Percentiles rank a stretch among this genome's conserved stretches.
These are phyloP conservation scores for Populus hybrid DNA, from an alignment of 441 rosid species.

Conservation along the genomic window DNA sequence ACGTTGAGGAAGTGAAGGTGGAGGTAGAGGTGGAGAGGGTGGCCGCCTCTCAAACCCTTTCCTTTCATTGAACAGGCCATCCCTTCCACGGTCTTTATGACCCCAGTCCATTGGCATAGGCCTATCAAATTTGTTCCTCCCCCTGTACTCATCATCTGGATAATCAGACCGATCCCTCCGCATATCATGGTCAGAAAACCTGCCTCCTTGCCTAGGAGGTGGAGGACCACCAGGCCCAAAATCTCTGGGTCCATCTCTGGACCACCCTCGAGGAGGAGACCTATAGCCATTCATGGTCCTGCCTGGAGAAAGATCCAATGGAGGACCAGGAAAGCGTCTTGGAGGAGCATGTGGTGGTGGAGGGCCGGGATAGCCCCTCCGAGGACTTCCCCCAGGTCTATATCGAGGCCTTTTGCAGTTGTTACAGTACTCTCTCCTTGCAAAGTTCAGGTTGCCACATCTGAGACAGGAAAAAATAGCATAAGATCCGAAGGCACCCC, in stretches of 20 bases:
- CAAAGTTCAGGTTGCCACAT: conserved; percentile 81
- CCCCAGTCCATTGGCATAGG: conserved; percentile 53
- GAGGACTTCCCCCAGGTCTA: conserved; percentile 57
- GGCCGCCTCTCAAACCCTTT: conserved; percentile 51
- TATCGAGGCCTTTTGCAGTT: conserved; percentile 68
- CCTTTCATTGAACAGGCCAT: conserved; percentile 47
- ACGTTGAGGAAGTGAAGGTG: conserved; percentile 38
- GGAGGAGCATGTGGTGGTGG: conserved; percentile 45
- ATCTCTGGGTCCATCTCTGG: conserved; percentile 56
- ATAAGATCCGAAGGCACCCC: background rate
- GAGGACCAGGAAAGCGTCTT: conserved; percentile 59
- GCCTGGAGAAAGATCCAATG: conserved; percentile 58
- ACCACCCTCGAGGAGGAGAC: conserved; percentile 76
- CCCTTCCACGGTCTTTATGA: conserved; percentile 58
- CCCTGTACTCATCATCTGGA: conserved; percentile 53
- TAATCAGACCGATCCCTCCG: conserved; percentile 51
- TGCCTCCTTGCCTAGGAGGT: conserved; percentile 59
- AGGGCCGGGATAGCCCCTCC: conserved; percentile 51
- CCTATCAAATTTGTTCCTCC: conserved; percentile 58
- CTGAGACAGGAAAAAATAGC: conserved; percentile 34
- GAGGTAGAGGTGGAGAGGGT: conserved; percentile 46
- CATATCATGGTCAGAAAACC: conserved; percentile 52
- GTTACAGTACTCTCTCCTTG: conserved; percentile 71
- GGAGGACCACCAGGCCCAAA: conserved; percentile 45
- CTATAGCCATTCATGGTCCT: conserved; percentile 57